These are phyloP conservation scores for Hyaloscypha variabilis DNA, from an alignment of 495 filamentous ascomycete genomes.

Conservation along the genomic window DNA sequence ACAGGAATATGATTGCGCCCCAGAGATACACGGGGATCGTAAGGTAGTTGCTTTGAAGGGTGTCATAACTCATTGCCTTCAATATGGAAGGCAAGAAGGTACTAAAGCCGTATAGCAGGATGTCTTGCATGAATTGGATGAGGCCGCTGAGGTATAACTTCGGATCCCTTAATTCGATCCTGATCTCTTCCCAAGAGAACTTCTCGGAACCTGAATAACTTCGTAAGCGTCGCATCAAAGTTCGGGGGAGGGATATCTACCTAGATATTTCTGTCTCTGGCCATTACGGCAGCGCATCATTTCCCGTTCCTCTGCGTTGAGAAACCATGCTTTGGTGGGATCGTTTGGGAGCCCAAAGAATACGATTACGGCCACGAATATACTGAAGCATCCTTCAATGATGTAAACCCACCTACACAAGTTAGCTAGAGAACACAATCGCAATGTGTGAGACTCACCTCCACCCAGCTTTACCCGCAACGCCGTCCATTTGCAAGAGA, in stretches of 20 bases:
- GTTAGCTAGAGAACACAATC: neutral
- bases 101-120: slow-evolving; percentile 60
- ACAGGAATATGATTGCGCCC: slow-evolving; percentile 44
- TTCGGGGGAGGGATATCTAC: neutral
- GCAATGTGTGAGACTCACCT: slow-evolving; percentile 27
- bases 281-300: slow-evolving; percentile 42
- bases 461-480: slow-evolving; percentile 56
- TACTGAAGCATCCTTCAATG: slow-evolving; percentile 55
- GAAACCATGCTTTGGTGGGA: slow-evolving; percentile 47
- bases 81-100: slow-evolving; percentile 63
- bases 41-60: slow-evolving; percentile 45
- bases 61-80: slow-evolving; percentile 51
- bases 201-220: slow-evolving; percentile 49
- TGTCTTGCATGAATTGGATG: slow-evolving; percentile 57
- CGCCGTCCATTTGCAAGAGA: slow-evolving; percentile 61
- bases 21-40: slow-evolving; percentile 43
- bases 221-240: neutral
- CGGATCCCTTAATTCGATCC: slow-evolving; percentile 40
- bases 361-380: slow-evolving; percentile 46
- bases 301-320: slow-evolving; percentile 50
- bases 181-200: slow-evolving; percentile 55
- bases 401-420: slow-evolving; percentile 53
- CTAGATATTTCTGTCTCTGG: slow-evolving; percentile 19
- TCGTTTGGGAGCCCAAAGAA: slow-evolving; percentile 56
- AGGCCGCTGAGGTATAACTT: slow-evolving; percentile 42